Evolutionary conservation across 2,329 filamentous ascomycete genomes (phyloP), one percentile per base, ranked within the genome.

Genomic region (Neurospora crassa): DNA sequence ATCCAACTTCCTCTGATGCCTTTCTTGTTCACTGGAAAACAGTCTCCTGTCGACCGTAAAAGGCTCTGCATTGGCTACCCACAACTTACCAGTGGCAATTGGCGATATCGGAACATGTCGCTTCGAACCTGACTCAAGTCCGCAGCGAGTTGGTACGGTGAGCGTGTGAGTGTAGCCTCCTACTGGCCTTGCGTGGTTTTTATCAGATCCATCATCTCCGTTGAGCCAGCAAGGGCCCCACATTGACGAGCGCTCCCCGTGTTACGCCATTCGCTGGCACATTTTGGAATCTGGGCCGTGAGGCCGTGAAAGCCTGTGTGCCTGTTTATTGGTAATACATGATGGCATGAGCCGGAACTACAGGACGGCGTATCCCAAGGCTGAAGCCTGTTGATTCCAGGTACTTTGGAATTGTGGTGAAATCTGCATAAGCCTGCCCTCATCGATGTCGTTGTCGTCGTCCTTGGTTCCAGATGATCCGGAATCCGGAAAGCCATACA

Each of bases 281-380:
- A 63, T 37, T 34, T 34, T 37, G 53, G 16, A 59, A 63, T 10
- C 7, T n/a, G 53, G n/a, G 53, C 29, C 29, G 53, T 11, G 29
- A 63, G 53, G 47, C 24, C 47, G 24, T 59, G 14, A 11, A 63
- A 16, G 24, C 53, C 12, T 29, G 53, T 34, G 6, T 63, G 24
- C 53, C 12, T 29, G 53, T 34, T 8, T 63, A 14, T 63, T 63
- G 16, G 29, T 37, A 29, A 37, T 63, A 37, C 29, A 63, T 18
- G 47, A 29, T 24, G 24, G 29, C 20, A 53, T 29, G 11, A 53
- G 45, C 34, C 29, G 18, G 74, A 75, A n/a, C 43, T 73, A n/a
- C 71, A 73, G 70, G 68, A 70, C 14, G 70, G 73, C 43, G 16
- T 59, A 47, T 10, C 37, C 6, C 42, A 34, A 24, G 69, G 29